These are phyloP conservation scores for Trichomonascaceae sp. DNA, from an alignment of 1,139 yeast species.

Conservation along the genomic window DNA sequence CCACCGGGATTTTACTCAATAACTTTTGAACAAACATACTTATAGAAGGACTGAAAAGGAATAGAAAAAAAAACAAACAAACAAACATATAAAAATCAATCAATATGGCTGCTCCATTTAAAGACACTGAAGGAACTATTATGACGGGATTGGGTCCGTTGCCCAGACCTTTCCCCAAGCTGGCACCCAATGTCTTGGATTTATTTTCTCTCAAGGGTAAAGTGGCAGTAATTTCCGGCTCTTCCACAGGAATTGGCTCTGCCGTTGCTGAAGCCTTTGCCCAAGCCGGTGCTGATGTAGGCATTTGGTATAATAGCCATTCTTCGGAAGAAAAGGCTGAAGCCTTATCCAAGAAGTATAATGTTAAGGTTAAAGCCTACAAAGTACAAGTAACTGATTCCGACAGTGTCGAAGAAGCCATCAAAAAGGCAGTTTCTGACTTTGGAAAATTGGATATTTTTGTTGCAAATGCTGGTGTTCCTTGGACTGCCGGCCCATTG, in stretches of 20 bases:
- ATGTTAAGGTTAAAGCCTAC: slow-evolving; percentile 65
- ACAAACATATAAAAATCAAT: background rate
- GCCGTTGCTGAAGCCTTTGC: slow-evolving; percentile 83
- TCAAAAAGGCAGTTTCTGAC: slow-evolving; percentile 56
- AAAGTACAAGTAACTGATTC: slow-evolving; percentile 61
- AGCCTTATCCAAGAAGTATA: slow-evolving; percentile 52
- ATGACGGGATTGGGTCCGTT: slow-evolving; percentile 33
- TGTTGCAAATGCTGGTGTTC: slow-evolving; percentile 88
- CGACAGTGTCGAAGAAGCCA: slow-evolving; percentile 50
- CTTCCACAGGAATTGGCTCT: slow-evolving; percentile 78
- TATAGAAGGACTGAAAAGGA: background rate
- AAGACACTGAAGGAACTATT: slow-evolving; percentile 19
- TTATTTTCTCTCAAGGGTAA: slow-evolving; percentile 59
- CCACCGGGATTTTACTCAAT: background rate
- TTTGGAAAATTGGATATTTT: slow-evolving; percentile 76
- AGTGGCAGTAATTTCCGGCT: slow-evolving; percentile 84
- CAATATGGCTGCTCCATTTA: slow-evolving; percentile 9
- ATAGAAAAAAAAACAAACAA: too few species aligned
- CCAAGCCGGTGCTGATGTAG: slow-evolving; percentile 88
- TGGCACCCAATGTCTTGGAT: slow-evolving; percentile 30
- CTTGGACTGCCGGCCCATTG: slow-evolving; percentile 73
- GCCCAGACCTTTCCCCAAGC: slow-evolving; percentile 30
- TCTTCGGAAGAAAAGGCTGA: slow-evolving; percentile 58
- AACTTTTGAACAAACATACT: background rate
- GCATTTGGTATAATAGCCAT: slow-evolving; percentile 71